Evolutionary conservation across 352 stramenopile species (phyloP).

Genomic region (Phytopythium boreale): DNA sequence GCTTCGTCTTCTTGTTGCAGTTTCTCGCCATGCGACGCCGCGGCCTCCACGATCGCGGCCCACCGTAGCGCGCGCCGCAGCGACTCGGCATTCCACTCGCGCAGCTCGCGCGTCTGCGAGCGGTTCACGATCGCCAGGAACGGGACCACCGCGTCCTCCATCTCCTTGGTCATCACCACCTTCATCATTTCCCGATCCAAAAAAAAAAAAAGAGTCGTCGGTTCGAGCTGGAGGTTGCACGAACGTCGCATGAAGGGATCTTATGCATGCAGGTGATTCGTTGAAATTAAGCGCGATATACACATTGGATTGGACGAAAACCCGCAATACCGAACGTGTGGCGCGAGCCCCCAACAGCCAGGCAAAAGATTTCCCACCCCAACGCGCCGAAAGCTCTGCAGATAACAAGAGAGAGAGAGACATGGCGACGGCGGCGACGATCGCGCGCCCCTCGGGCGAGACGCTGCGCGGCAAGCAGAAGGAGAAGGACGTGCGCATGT

Average conservation of each 20-base stretch:
- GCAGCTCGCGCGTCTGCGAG: slow-evolving; percentile 43
- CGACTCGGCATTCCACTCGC: slow-evolving; percentile 52
- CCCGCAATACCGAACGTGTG: not conserved
- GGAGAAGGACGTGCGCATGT: slow-evolving; percentile 98
- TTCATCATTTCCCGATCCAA: not conserved
- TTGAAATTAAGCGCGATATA: not conserved
- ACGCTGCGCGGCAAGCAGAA: slow-evolving; percentile 91
- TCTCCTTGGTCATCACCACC: not conserved
- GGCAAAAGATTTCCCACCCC: slow-evolving; percentile 7
- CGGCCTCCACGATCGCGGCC: slow-evolving; percentile 32
- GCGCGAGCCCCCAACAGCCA: slow-evolving; percentile 3
- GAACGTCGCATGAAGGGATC: not conserved
- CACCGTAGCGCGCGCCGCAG: slow-evolving; percentile 40
- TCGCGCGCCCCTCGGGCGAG: slow-evolving; percentile 64
- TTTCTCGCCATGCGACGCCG: slow-evolving; percentile 7
- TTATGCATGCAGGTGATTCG: not conserved
- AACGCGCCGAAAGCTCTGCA: not conserved
- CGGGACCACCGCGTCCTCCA: slow-evolving; percentile 11
- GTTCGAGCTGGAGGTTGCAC: not conserved
- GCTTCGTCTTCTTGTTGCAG: slow-evolving; percentile 17
- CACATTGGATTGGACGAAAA: not conserved
- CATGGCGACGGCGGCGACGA: slow-evolving; percentile 37
- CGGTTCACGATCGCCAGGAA: slow-evolving; percentile 50
- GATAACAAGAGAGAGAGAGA: not conserved
- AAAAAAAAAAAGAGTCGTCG: no score